Conservation (phyloP, 2,329 filamentous ascomycete species). For the Orbilia javanica region DNA sequence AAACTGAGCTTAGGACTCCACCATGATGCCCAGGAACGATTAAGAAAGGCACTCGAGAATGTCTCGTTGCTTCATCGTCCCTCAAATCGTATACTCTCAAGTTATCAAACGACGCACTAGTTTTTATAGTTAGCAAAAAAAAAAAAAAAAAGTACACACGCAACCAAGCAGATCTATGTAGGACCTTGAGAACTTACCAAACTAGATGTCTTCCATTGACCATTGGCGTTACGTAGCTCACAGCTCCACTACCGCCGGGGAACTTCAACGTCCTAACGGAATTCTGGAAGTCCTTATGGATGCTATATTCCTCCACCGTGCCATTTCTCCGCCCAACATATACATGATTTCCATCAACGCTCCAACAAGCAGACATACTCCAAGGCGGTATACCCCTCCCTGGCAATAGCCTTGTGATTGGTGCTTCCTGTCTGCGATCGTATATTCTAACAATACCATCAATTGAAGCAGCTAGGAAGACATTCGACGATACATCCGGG, state of each 20-base stretch:
- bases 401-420: conserved; percentile 82
- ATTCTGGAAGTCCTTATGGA: conserved; percentile 82
- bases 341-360: conserved; percentile 92
- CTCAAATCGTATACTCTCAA: conserved; percentile 90
- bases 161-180: too few relatives aligned
- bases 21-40: conserved; percentile 85
- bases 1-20: conserved; percentile 61
- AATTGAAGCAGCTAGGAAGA: conserved; percentile 88
- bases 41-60: conserved; percentile 90
- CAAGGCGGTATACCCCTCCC: conserved; percentile 85
- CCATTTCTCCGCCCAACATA: conserved; percentile 92
- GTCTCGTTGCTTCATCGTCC: conserved; percentile 74
- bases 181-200: conserved; percentile 71
- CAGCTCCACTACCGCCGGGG: conserved; percentile 86
- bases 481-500: conserved; percentile 74
- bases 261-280: conserved; percentile 87
- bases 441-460: conserved; percentile 92
- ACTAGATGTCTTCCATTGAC: conserved; percentile 91
- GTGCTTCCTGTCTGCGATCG: conserved; percentile 82
- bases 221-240: conserved; percentile 91
- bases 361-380: conserved; percentile 99
- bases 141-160: not conserved
- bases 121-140: conserved; percentile 3
- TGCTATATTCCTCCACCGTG: conserved; percentile 91
- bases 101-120: conserved; percentile 60